phyloP scores from a whole-genome alignment of 441 rosid species.

The Croton setiger region DNA sequence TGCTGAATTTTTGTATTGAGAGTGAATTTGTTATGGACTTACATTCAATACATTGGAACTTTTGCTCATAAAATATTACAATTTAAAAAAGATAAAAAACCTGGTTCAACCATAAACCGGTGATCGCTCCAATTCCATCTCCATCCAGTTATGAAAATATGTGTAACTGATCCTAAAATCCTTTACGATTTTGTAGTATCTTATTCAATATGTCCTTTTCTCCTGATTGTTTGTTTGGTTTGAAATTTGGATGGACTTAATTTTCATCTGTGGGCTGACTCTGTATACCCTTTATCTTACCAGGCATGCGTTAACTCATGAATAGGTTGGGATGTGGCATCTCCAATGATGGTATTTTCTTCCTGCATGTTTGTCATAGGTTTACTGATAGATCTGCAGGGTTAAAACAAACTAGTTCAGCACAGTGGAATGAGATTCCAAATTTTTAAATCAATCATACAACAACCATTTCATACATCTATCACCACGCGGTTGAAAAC shows the following conservation, averaged over 20 bases:
- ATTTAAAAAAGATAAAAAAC: too few relatives aligned
- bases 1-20: too few relatives aligned
- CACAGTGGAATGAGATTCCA: constrained; percentile 26
- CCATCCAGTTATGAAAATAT: too few relatives aligned
- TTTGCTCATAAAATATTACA: too few relatives aligned
- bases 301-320: neutral
- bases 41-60: too few relatives aligned
- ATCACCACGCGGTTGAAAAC: constrained; percentile 43
- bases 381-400: neutral
- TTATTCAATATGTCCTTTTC: neutral
- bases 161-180: too few relatives aligned
- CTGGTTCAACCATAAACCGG: too few relatives aligned
- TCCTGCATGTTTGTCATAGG: constrained; percentile 3
- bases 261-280: neutral
- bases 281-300: neutral
- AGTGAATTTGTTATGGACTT: too few relatives aligned
- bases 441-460: constrained; percentile 30
- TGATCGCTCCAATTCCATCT: too few relatives aligned
- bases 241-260: neutral
- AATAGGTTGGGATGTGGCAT: neutral
- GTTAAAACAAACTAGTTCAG: neutral
- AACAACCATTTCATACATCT: constrained; percentile 23
- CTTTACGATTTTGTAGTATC: neutral
- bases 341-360: neutral
- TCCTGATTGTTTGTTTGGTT: neutral